Evolutionary conservation across 2,329 filamentous ascomycete genomes (phyloP).

Genomic region (Aspergillus nomiae): DNA sequence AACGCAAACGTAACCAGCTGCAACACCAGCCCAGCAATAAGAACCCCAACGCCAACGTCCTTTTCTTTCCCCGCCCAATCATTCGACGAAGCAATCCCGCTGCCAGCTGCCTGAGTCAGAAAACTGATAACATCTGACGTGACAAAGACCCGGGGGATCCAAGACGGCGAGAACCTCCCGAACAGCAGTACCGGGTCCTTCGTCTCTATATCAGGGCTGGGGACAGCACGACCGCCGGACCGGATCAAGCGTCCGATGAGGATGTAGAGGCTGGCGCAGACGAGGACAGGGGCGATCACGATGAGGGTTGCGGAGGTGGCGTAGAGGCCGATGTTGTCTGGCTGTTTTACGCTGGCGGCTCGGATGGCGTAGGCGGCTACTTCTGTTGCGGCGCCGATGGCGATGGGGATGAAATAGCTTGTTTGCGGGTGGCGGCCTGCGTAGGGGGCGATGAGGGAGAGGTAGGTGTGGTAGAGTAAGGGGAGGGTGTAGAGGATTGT

Average conservation of each 20-base stretch:
- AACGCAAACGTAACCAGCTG: conserved; percentile 46
- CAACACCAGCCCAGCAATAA: conserved; percentile 47
- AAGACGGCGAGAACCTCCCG: conserved; percentile 35
- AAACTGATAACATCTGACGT: conserved; percentile 49
- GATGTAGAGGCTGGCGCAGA: conserved; percentile 55
- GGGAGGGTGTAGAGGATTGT: conserved; percentile 45
- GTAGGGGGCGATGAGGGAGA: conserved; percentile 46
- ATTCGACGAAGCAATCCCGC: conserved; percentile 45
- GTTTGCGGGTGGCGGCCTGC: conserved; percentile 32
- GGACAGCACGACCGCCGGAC: conserved; percentile 36
- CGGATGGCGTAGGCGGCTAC: conserved; percentile 47
- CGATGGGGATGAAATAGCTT: conserved; percentile 47
- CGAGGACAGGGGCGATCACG: conserved; percentile 53
- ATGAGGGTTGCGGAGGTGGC: conserved; percentile 45
- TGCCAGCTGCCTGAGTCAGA: conserved; percentile 49
- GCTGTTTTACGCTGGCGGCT: conserved; percentile 39
- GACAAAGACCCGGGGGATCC: conserved; percentile 52
- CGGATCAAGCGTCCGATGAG: conserved; percentile 50
- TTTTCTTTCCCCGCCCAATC: conserved; percentile 47
- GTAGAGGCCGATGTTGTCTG: conserved; percentile 41
- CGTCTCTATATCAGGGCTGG: conserved; percentile 1
- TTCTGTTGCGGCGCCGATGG: conserved; percentile 47
- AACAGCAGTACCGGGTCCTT: conserved; percentile 38
- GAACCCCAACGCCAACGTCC: conserved; percentile 42
- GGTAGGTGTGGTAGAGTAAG: conserved; percentile 41